These are phyloP conservation scores for Colletotrichum camelliae DNA, from an alignment of 2,329 filamentous ascomycete species.

Conservation along the genomic window DNA sequence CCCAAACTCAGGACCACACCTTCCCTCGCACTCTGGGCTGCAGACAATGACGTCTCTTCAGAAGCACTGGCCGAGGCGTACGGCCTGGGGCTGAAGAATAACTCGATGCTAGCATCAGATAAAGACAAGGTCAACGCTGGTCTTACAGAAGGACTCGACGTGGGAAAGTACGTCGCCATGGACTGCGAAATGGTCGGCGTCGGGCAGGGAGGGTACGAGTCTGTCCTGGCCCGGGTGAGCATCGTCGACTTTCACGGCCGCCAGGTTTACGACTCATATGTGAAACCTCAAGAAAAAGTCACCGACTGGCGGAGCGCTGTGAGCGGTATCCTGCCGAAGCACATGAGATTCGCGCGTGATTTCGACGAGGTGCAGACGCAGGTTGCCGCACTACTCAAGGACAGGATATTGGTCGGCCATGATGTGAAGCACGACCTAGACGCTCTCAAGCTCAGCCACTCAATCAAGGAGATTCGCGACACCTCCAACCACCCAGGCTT, in stretches of 20 bases:
- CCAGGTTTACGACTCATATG: constrained; percentile 94
- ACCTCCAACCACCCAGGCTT: constrained; percentile 82
- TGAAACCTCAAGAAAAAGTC: constrained; percentile 77
- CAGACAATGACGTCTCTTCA: constrained; percentile 65
- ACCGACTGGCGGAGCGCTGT: constrained; percentile 91
- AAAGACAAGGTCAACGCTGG: constrained; percentile 68
- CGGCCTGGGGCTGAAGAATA: constrained; percentile 55
- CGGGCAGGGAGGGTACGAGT: constrained; percentile 71
- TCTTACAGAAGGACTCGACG: constrained; percentile 63
- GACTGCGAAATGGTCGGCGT: constrained; percentile 99
- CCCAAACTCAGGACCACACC: constrained; percentile 45
- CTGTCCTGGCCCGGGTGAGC: constrained; percentile 84
- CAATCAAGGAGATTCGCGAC: constrained; percentile 79
- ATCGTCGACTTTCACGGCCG: constrained; percentile 93
- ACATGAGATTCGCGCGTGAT: constrained; percentile 71
- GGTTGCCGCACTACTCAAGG: constrained; percentile 71
- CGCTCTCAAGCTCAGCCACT: constrained; percentile 79
- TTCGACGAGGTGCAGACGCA: constrained; percentile 81
- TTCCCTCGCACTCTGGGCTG: constrained; percentile 64
- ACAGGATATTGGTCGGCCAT: constrained; percentile 81
- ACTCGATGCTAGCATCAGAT: constrained; percentile 51
- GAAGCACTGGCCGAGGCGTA: constrained; percentile 68
- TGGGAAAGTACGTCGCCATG: constrained; percentile 90
- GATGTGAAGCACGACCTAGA: constrained; percentile 81
- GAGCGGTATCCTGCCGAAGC: constrained; percentile 78